These are phyloP conservation scores for Pisolithus albus DNA, from an alignment of 768 basidiomycete species.

Conservation along the genomic window DNA sequence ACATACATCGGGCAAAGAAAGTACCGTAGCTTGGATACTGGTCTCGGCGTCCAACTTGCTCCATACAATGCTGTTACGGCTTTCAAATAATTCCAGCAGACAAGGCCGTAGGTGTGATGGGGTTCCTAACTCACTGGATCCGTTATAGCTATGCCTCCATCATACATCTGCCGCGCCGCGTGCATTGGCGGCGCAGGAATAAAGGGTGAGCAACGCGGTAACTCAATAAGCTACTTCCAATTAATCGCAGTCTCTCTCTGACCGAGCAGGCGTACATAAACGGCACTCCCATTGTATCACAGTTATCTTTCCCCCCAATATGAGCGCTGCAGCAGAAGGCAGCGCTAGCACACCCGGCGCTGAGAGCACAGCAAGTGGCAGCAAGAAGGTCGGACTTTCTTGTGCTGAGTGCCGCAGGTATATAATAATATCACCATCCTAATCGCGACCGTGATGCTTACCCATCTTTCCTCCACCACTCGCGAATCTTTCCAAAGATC, in stretches of 20 bases:
- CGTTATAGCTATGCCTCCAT: neutral
- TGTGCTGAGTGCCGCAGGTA: constrained; percentile 51
- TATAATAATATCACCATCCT: too few species aligned
- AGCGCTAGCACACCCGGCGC: constrained; percentile 7
- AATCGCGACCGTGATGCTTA: neutral
- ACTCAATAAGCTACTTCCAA: neutral
- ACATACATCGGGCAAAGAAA: too few species aligned
- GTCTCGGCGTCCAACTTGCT: neutral
- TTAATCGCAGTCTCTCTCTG: neutral
- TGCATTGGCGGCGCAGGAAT: neutral
- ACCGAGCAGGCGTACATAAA: neutral
- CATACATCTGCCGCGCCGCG: neutral
- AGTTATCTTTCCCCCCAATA: neutral
- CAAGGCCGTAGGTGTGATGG: neutral
- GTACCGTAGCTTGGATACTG: neutral
- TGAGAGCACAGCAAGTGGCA: neutral
- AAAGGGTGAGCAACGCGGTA: neutral
- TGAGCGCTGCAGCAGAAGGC: constrained; percentile 8
- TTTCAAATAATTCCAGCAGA: neutral
- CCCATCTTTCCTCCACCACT: neutral
- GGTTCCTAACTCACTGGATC: neutral
- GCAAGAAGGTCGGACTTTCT: constrained; percentile 36
- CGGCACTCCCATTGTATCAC: neutral
- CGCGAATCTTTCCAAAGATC: constrained; percentile 27
- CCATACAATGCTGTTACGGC: neutral